Conservation (phyloP, 75 land plant genomes). For the Picea sitchensis region DNA sequence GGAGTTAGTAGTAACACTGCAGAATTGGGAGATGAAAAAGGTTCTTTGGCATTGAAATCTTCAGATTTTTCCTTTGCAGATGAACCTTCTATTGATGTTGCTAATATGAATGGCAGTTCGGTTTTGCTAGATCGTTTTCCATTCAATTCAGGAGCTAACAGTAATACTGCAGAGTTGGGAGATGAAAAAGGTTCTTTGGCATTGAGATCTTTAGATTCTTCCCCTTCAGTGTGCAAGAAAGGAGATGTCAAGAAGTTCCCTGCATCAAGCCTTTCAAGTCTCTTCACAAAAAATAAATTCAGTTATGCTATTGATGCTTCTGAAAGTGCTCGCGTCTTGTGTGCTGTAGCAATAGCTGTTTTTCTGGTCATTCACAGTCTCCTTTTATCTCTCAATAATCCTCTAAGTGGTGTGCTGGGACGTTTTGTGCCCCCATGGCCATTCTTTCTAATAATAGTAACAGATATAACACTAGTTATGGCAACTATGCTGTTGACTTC, state of each 20-base stretch:
- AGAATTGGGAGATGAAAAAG: too few relatives aligned
- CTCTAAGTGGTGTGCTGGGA: neutral
- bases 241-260: neutral
- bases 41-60: too few relatives aligned
- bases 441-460: neutral
- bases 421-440: slow-evolving; percentile 10
- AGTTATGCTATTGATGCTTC: slow-evolving; percentile 11
- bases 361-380: neutral
- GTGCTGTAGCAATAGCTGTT: neutral
- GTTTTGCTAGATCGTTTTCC: neutral
- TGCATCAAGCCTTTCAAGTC: neutral
- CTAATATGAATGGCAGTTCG: neutral
- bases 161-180: neutral
- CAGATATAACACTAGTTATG: slow-evolving; percentile 8
- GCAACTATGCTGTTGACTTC: slow-evolving; percentile 1
- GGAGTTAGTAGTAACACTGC: neutral
- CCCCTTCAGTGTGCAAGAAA: neutral
- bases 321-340: slow-evolving; percentile 5
- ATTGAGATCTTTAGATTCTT: neutral
- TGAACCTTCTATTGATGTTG: slow-evolving; percentile 3
- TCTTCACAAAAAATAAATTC: neutral
- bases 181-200: neutral
- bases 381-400: neutral
- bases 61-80: slow-evolving; percentile 1
- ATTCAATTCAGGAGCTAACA: neutral